Base-by-base conservation (phyloP, 768 basidiomycete genomes). In the Mycena amicta region DNA sequence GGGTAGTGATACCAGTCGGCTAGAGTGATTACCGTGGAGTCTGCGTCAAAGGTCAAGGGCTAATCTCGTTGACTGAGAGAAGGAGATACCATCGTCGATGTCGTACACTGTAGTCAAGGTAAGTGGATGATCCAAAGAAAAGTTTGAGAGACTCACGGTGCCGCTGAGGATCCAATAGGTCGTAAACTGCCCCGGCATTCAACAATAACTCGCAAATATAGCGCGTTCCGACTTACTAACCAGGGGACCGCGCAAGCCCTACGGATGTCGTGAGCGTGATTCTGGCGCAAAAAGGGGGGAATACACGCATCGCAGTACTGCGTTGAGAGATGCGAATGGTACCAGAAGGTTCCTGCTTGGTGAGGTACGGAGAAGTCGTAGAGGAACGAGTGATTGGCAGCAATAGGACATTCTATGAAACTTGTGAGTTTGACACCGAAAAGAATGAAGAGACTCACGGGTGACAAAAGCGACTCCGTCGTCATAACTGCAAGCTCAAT, bases 221-320 rank as follows among this genome's bases (percentile, higher is more conserved):
- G 4, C 30, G 51, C 1, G 37, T 46, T n/a, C 16, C 2, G 31
- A 33, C 27, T 16, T 12, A 40, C 22, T 23, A 29, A 79, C 65
- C 25, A 78, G 30, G 4, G 75, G 70, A 1, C 80, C 80, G 30
- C 81, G 71, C 50, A 81, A 71, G 5, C 80, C n/a, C n/a, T n/a
- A n/a, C n/a, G n/a, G n/a, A n/a, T n/a, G n/a, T n/a, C n/a, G n/a
- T n/a, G n/a, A n/a, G n/a, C n/a, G n/a, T n/a, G n/a, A n/a, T n/a
- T n/a, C n/a, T n/a, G n/a, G n/a, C n/a, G n/a, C n/a, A n/a, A n/a
- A n/a, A n/a, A n/a, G n/a, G n/a, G n/a, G n/a, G n/a, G n/a, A n/a
- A n/a, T n/a, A n/a, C n/a, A n/a, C n/a, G n/a, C 78, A 29, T 80
- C 78, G 30, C 78, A 80, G 54, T 77, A 78, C 62, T 80, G 78